phyloP scores from a whole-genome alignment of 2,329 filamentous ascomycete species.

The Claviceps spartinae region DNA sequence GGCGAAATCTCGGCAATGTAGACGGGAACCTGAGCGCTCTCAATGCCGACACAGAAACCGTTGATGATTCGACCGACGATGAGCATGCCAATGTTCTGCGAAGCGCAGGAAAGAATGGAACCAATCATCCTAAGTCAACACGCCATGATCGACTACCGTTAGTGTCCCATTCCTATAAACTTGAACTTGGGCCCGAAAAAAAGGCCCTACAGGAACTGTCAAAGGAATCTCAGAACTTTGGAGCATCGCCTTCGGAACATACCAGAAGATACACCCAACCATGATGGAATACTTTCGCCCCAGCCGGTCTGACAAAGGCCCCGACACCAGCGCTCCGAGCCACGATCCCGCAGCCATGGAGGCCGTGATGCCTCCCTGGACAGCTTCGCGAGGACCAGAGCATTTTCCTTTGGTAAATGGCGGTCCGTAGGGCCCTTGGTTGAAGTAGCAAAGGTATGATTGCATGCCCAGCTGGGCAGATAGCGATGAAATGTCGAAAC shows the following conservation, averaged over 20 bases:
- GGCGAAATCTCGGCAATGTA: conserved; percentile 53
- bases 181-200: too few species aligned
- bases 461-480: conserved; percentile 28
- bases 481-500: conserved; percentile 56
- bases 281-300: conserved; percentile 38
- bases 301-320: conserved; percentile 33
- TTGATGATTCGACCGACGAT: conserved; percentile 48
- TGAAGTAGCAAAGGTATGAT: conserved; percentile 25
- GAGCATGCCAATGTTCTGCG: conserved; percentile 35
- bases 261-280: conserved; percentile 37
- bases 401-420: conserved; percentile 18
- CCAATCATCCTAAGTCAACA: conserved; percentile 28
- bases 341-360: conserved; percentile 39
- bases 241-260: conserved; percentile 10
- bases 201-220: too few species aligned
- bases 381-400: conserved; percentile 24
- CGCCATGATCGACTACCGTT: not conserved
- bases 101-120: conserved; percentile 30
- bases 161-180: not conserved
- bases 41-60: conserved; percentile 52
- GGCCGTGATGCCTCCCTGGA: conserved; percentile 38
- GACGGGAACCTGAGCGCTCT: conserved; percentile 53
- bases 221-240: not conserved
- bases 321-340: conserved; percentile 33
- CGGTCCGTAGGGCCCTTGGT: conserved; percentile 20